Evolutionary conservation across 2,329 filamentous ascomycete genomes (phyloP).

Genomic region (Celoporthe dispersa): DNA sequence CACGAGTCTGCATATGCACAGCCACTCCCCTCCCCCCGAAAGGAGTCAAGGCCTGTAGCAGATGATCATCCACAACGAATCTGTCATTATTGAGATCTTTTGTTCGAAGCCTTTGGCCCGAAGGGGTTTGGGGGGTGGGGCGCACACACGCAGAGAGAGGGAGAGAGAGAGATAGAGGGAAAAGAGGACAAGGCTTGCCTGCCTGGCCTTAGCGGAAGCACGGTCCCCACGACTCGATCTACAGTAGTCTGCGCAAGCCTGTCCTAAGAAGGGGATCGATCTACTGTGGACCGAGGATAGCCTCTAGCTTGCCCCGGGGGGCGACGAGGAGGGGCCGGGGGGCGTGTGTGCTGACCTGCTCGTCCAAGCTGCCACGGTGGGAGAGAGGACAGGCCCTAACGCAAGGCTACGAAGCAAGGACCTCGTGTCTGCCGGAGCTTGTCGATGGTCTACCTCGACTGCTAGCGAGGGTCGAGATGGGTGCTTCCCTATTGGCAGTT

Average conservation of each 20-base stretch:
- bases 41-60: not conserved
- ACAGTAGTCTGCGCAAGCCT: not conserved
- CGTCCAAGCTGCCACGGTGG: not conserved
- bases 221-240: not conserved
- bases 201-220: not conserved
- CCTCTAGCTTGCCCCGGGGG: not conserved
- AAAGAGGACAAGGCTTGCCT: not conserved
- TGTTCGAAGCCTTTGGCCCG: not conserved
- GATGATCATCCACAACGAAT: not conserved
- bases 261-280: not conserved
- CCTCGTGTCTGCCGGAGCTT: not conserved
- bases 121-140: not conserved
- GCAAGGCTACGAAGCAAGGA: not conserved
- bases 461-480: not conserved
- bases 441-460: not conserved
- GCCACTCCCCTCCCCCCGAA: not conserved
- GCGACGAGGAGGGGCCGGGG: too few species aligned
- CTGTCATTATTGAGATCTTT: not conserved
- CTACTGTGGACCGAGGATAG: not conserved
- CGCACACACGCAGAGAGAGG: too few species aligned
- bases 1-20: not conserved
- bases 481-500: not conserved
- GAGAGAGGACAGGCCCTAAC: not conserved
- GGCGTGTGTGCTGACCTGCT: not conserved
- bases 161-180: not conserved